These are phyloP conservation scores for Volvariella surrecta DNA, from an alignment of 1,284 basidiomycete genomes.

Conservation along the genomic window DNA sequence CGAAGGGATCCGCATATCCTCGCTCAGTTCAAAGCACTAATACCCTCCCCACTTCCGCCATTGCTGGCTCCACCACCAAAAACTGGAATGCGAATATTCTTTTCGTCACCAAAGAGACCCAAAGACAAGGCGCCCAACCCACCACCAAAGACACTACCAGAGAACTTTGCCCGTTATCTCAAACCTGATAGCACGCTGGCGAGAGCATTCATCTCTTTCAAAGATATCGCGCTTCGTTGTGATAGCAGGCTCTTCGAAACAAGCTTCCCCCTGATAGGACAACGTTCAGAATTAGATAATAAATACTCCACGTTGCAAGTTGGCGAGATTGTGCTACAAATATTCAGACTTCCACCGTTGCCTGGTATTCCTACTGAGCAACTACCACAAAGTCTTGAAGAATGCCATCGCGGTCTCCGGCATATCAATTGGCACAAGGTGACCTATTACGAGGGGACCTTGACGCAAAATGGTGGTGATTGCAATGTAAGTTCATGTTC, in stretches of 20 bases:
- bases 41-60: constrained; percentile 29
- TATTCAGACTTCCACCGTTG: constrained; percentile 85
- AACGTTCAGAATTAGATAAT: constrained; percentile 51
- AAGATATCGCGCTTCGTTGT: constrained; percentile 74
- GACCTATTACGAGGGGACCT: constrained; percentile 84
- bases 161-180: constrained; percentile 78
- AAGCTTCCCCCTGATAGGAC: constrained; percentile 75
- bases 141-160: constrained; percentile 31
- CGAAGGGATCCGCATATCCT: constrained; percentile 77
- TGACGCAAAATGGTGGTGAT: constrained; percentile 96
- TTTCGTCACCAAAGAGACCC: constrained; percentile 69
- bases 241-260: constrained; percentile 81
- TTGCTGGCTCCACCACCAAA: constrained; percentile 36
- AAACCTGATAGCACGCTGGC: constrained; percentile 75
- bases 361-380: constrained; percentile 73
- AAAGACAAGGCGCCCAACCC: constrained; percentile 39
- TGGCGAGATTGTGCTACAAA: constrained; percentile 78
- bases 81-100: constrained; percentile 68
- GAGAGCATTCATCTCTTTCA: constrained; percentile 78
- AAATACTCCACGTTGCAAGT: constrained; percentile 52
- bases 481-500: constrained; percentile 55
- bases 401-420: constrained; percentile 83
- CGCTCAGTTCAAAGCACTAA: constrained; percentile 59
- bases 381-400: constrained; percentile 87
- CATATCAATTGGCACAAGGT: constrained; percentile 89